Evolutionary conservation across 768 basidiomycete genomes (phyloP), one percentile per base, ranked within the genome.

Genomic region (Xerocomellus chrysenteron): DNA sequence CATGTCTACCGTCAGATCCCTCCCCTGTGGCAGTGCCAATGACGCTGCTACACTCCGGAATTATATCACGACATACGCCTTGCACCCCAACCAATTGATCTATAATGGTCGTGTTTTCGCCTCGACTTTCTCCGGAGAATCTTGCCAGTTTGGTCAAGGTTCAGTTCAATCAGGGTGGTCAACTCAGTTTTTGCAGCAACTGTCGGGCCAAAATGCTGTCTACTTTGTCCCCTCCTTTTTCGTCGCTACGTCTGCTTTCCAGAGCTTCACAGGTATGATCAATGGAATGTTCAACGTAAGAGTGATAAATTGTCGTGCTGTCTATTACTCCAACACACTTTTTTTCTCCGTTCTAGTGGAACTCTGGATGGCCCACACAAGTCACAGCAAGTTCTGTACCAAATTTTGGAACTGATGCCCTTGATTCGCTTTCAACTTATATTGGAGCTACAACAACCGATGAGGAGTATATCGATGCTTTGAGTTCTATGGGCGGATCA

Each of bases 201-300:
- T 84, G 30, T 66, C 77, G 19, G 81, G 78, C 11, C 68, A 76
- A 50, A 76, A 67, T 53, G 17, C 70, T n/a, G 70, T 87, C 24
- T 78, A 80, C 61, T 91, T 90, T 66, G 76, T 89, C 0, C 88
- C 89, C 8, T 76, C 85, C 4, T 90, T 90, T 71, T 90, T 90
- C 62, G 70, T 85, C 55, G 80, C 81, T 54, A 78, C 86, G 0
- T 69, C 74, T 1, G 71, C 68, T 19, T 82, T 82, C 49, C 71
- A 73, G 35, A 71, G 77, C 13, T 86, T 81, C 57, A 55, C 55
- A 11, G 73, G 72, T 37, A 74, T 83, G 32, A 79, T 86, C 65
- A 72, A 84, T 60, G 87, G 87, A 19, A 78, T 76, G 52, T 85
- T 85, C 64, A 82, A 81, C 56, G 86, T 87, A 64, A 51, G 79